Percentiles rank a stretch among this genome's conserved stretches.
Conservation (phyloP, 768 basidiomycete species). For the Cystofilobasidium macerans region DNA sequence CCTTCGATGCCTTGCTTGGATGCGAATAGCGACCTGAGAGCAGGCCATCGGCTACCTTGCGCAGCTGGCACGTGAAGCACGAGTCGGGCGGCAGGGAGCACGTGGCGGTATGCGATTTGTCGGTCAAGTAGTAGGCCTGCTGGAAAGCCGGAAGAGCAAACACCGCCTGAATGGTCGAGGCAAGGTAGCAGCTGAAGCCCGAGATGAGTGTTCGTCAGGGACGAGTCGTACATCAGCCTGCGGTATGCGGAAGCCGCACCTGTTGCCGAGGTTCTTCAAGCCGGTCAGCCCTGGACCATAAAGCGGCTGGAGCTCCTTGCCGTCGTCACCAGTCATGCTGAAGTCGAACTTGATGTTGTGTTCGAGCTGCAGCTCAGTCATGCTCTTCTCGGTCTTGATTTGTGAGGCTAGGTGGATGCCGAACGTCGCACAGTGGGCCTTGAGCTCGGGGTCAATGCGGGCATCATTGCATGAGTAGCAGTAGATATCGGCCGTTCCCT, state of each 20-base stretch:
- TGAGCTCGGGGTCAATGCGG: constrained; percentile 62
- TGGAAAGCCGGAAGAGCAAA: constrained; percentile 73
- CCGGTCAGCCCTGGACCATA: constrained; percentile 85
- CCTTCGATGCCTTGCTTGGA: constrained; percentile 43
- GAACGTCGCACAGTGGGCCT: constrained; percentile 62
- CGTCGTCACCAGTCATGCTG: constrained; percentile 73
- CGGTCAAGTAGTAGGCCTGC: constrained; percentile 50
- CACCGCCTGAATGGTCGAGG: constrained; percentile 75
- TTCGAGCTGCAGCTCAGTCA: constrained; percentile 98
- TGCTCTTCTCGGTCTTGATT: constrained; percentile 87
- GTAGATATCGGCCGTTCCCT: constrained; percentile 84
- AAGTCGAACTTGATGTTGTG: constrained; percentile 93
- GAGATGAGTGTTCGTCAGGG: background rate
- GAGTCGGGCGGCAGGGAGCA: constrained; percentile 62
- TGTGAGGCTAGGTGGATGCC: constrained; percentile 75
- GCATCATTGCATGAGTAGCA: constrained; percentile 86
- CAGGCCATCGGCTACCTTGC: constrained; percentile 82
- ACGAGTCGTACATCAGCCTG: background rate
- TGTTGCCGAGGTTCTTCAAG: constrained; percentile 83
- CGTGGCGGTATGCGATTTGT: constrained; percentile 47
- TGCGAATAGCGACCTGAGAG: constrained; percentile 80
- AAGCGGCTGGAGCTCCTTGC: constrained; percentile 73
- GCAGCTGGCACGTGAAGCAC: constrained; percentile 91
- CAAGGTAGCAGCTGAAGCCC: constrained; percentile 78
- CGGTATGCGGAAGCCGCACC: constrained; percentile 44